Base-by-base conservation (phyloP, 2,329 filamentous ascomycete genomes). In the Exophiala spinifera region DNA sequence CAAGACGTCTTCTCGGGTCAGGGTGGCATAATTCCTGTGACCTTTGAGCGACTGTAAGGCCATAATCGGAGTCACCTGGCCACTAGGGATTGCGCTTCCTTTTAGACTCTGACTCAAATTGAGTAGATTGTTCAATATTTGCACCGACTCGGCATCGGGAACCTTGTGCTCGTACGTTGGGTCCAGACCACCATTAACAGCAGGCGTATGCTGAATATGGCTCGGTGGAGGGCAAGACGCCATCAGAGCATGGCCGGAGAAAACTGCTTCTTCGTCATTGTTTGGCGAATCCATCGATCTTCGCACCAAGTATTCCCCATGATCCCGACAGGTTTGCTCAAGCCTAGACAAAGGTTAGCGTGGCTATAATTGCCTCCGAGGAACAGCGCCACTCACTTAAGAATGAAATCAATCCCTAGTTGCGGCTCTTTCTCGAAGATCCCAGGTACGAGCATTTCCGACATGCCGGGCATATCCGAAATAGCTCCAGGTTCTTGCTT, bases 231-330 rank as follows among this genome's bases (percentile, higher is more conserved):
- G 91, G 67, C 89, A 95, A 14, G 88, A 88, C 14, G 89, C 88
- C 92, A 97, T 97, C 62, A 97, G 77, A 3, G 89, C 91, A 70
- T 99, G 94, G 37, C 92, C 94, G 61, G 88, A 92, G 39, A 88
- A 72, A 1, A 69, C 79, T 55, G 87, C 83, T 62, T 80, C 80
- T 60, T 87, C 86, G 49, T 80, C 76, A 51, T 83, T 70, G 61
- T 80, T 74, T 46, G 59, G 76, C 55, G 49, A 75, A 71, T 74
- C 77, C 69, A 77, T 70, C 58, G 76, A 79, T 55, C 77, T 74
- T 53, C 79, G 85, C 63, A 91, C 76, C 57, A 95, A 79, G 73
- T 86, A 89, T 64, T 90, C 88, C 74, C 92, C 81, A 72, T 96
- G 91, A 64, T 91, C 85, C 82, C 95, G 95, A 78, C 94, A 97